Evolutionary conservation across 306 rosid species (phyloP), one percentile per base, ranked within the genome.

Genomic region (Fragaria iinumae): DNA sequence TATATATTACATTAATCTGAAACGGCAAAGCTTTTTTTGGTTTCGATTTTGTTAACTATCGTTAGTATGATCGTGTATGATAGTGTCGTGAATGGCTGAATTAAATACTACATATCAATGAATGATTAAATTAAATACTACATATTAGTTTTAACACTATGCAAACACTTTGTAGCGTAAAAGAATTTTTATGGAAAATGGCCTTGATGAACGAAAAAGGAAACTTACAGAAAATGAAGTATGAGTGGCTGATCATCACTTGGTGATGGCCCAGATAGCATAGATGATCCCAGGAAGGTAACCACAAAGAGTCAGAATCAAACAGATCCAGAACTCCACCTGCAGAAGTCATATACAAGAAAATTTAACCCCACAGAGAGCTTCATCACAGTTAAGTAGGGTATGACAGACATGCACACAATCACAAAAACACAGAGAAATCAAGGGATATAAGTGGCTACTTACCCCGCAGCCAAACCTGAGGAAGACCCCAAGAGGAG

Each of bases 401-500:
- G 36, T n/a, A n/a, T n/a, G 27, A 21, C 45, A 1, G 45, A 43
- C 25, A 53, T 6, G 13, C 11, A 23, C 17, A 10, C 34, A 8
- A 21, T 21, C 32, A 21, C 8, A 23, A 11, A 32, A 64, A 64
- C 11, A 64, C 20, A 10, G 8, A 12, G 2, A 65, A 6, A 9
- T 44, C 2, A 11, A 34, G 43, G 5, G 2, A 11, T 14, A 23
- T 11, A 14, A 36, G 48, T 18, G 0, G 69, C 23, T 27, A 20
- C 10, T 4, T 6, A 90, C 98, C 21, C 82, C 11, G 88, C 96
- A 90, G 34, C 96, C 98, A 73, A 43, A 93, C 83, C 82, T 89
- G 84, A 93, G 93, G 82, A 93, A 93, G 67, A 93, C 98, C 1
- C 98, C 98, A 12, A 93, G 94, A 77, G 98, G 98, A 53, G 98